These are phyloP conservation scores for Xylariaceae sp. DNA, from an alignment of 2,329 filamentous ascomycete genomes.

Conservation along the genomic window DNA sequence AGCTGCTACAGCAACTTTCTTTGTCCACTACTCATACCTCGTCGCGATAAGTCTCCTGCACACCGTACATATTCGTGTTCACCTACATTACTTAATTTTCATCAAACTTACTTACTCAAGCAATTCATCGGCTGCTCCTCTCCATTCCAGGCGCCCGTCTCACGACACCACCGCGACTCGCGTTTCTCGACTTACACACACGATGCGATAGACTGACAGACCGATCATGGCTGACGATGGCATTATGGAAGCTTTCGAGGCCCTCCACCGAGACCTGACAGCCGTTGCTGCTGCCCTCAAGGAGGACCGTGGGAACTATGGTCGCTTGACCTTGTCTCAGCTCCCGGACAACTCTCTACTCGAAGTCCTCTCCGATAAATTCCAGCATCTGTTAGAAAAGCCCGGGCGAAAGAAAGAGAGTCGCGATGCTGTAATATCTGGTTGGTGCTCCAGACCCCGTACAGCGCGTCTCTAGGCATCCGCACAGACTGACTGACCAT, in stretches of 20 bases:
- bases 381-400: slow-evolving; percentile 69
- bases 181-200: slow-evolving; percentile 21
- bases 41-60: slow-evolving; percentile 4
- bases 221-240: slow-evolving; percentile 65
- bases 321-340: slow-evolving; percentile 40
- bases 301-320: slow-evolving; percentile 59
- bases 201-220: slow-evolving; percentile 43
- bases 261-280: slow-evolving; percentile 78
- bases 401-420: slow-evolving; percentile 69
- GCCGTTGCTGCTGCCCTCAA: slow-evolving; percentile 65
- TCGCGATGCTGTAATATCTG: slow-evolving; percentile 63
- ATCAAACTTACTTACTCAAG: background rate
- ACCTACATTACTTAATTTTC: background rate
- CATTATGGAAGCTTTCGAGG: slow-evolving; percentile 71
- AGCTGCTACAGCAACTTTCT: slow-evolving; percentile 6
- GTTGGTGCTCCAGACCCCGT: slow-evolving; percentile 38
- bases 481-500: slow-evolving; percentile 11
- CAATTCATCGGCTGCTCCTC: background rate
- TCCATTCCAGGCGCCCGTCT: background rate
- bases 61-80: background rate
- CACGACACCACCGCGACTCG: slow-evolving; percentile 12
- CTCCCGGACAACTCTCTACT: slow-evolving; percentile 39
- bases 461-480: background rate
- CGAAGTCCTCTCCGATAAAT: slow-evolving; percentile 59
- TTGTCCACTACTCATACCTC: background rate